Conservation (phyloP, 345 rosid species). For the Viola odorata region DNA sequence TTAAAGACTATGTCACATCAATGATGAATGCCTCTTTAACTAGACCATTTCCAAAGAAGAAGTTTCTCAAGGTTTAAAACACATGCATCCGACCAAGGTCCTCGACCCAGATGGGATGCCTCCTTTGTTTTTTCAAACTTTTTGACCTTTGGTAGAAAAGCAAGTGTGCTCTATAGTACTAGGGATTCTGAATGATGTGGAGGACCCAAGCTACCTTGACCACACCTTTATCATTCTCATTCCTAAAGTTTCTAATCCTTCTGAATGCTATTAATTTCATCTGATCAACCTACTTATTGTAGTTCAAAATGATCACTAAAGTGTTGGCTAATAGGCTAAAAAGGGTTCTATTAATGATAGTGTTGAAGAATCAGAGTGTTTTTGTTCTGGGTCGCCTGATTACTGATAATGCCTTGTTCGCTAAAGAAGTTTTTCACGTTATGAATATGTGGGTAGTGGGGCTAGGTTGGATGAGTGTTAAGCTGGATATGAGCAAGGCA, state of each 20-base stretch:
- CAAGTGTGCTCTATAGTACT: not conserved
- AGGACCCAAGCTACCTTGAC: not conserved
- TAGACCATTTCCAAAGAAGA: not conserved
- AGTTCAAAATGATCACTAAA: not conserved
- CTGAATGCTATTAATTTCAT: not conserved
- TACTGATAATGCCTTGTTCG: no score
- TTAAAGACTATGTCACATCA: no score
- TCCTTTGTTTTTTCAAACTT: not conserved
- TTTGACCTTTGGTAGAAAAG: not conserved
- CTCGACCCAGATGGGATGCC: not conserved
- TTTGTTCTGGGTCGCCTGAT: no score
- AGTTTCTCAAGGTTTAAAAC: not conserved
- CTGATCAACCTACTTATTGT: not conserved
- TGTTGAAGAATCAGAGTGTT: no score
- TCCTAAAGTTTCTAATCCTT: not conserved
- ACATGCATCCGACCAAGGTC: not conserved
- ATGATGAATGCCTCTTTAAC: not conserved
- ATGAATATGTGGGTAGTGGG: no score
- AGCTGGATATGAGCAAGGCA: not conserved
- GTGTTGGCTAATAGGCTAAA: no score
- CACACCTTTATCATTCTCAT: not conserved
- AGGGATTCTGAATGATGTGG: not conserved
- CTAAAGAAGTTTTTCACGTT: no score
- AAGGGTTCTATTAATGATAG: no score
- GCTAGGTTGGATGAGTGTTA: not conserved